phyloP scores from a whole-genome alignment of 2,329 filamentous ascomycete genomes.

The Hypoxylon sp. region DNA sequence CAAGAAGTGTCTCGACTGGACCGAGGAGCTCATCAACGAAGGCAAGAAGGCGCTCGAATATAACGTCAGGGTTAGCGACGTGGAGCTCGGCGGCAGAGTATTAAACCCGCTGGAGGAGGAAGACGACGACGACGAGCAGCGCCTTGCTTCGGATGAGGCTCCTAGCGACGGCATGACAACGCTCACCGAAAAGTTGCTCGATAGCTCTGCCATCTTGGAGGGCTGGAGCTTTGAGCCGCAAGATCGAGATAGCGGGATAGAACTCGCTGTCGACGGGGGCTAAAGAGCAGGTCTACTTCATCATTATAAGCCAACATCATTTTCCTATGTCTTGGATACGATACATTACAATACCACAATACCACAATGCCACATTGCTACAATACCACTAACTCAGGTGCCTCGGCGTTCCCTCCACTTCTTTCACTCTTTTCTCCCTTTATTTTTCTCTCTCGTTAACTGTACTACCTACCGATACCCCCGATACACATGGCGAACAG shows the following conservation, averaged over 20 bases:
- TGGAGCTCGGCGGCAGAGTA: slow-evolving; percentile 82
- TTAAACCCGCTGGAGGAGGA: slow-evolving; percentile 68
- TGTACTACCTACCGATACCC: slow-evolving; percentile 34
- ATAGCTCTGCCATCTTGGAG: slow-evolving; percentile 28
- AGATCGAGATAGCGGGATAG: slow-evolving; percentile 62
- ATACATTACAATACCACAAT: slow-evolving; percentile 27
- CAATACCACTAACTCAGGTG: slow-evolving; percentile 19
- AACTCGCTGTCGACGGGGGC: slow-evolving; percentile 53
- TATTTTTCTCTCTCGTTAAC: slow-evolving; percentile 20
- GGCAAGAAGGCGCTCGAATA: slow-evolving; percentile 88
- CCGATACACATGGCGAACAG: slow-evolving; percentile 14
- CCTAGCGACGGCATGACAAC: slow-evolving; percentile 41
- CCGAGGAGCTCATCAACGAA: slow-evolving; percentile 88
- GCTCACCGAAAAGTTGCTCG: slow-evolving; percentile 28
- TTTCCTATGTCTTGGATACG: slow-evolving; percentile 30
- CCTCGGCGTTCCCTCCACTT: slow-evolving; percentile 16
- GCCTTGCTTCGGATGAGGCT: slow-evolving; percentile 39
- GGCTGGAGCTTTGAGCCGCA: slow-evolving; percentile 48
- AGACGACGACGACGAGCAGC: slow-evolving; percentile 41
- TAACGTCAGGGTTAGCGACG: slow-evolving; percentile 77
- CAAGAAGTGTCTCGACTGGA: slow-evolving; percentile 87
- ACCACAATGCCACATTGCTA: too few relatives aligned
- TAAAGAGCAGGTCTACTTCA: slow-evolving; percentile 28
- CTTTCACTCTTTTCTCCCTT: slow-evolving; percentile 5
- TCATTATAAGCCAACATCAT: slow-evolving; percentile 8